Conservation (phyloP, 768 basidiomycete species). For the Tephrocybe sp. region DNA sequence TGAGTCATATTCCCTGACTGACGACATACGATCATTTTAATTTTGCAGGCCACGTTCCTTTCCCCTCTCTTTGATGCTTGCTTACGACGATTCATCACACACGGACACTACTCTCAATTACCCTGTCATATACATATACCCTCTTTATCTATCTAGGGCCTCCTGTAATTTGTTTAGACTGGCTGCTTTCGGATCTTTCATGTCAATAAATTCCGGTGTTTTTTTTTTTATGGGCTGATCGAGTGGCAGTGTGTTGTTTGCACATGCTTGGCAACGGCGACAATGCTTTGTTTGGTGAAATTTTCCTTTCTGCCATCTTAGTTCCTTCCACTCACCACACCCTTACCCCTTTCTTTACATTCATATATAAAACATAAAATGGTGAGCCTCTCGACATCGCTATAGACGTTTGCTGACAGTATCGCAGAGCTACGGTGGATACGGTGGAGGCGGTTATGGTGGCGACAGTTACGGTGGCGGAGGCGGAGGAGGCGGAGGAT, state of each 20-base stretch:
- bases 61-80: constrained; percentile 2
- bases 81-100: too few relatives aligned
- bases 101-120: constrained; percentile 17
- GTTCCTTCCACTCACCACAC: constrained; percentile 19
- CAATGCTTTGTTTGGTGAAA: constrained; percentile 19
- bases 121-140: constrained; percentile 16
- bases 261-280: constrained; percentile 16
- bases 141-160: constrained; percentile 9
- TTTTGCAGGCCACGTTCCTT: neutral
- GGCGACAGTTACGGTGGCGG: constrained; percentile 46
- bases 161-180: constrained; percentile 14
- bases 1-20: neutral
- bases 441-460: constrained; percentile 35
- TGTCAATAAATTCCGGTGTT: constrained; percentile 5
- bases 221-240: neutral
- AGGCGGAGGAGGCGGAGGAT: constrained; percentile 55
- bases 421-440: constrained; percentile 42
- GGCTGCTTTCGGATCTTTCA: constrained; percentile 4
- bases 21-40: neutral
- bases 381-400: constrained; percentile 13
- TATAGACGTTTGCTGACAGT: neutral
- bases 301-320: constrained; percentile 19
- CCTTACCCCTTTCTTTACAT: constrained; percentile 12
- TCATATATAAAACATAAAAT: constrained; percentile 22
- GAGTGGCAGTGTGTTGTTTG: constrained; percentile 27